Evolutionary conservation across 2,329 filamentous ascomycete genomes (phyloP).

Genomic region (Arthrobotrys sinensis): DNA sequence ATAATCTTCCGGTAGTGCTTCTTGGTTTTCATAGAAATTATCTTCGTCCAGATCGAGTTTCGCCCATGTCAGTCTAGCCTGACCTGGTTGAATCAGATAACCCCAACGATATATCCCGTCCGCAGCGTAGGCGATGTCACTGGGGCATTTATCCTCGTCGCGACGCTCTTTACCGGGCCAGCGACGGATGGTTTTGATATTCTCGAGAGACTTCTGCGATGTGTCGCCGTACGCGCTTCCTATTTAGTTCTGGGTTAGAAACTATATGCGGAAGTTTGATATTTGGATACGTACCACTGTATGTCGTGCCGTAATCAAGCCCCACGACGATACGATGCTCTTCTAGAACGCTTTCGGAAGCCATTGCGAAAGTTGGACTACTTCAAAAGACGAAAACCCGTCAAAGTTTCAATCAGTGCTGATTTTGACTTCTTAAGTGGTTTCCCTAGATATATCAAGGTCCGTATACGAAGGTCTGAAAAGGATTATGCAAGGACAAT

Average conservation of each 20-base stretch:
- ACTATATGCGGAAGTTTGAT: neutral
- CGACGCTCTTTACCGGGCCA: conserved; percentile 58
- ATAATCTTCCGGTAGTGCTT: conserved; percentile 43
- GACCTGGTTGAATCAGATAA: conserved; percentile 42
- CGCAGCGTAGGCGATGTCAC: conserved; percentile 54
- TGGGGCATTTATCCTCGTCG: conserved; percentile 57
- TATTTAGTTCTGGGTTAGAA: neutral
- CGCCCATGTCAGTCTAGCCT: conserved; percentile 45
- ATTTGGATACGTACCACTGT: conserved; percentile 43
- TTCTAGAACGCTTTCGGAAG: conserved; percentile 41
- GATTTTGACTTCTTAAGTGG: neutral
- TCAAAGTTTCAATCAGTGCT: neutral
- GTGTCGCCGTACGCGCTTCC: conserved; percentile 52
- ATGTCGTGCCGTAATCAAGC: conserved; percentile 57
- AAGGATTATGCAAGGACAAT: conserved; percentile 12
- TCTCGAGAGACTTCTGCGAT: conserved; percentile 57
- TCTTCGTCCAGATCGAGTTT: conserved; percentile 60
- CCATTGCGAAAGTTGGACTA: conserved; percentile 31
- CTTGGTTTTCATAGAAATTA: conserved; percentile 56
- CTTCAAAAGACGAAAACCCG: neutral
- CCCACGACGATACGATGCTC: conserved; percentile 60
- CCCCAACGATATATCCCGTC: conserved; percentile 52
- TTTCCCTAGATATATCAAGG: neutral
- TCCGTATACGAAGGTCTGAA: neutral
- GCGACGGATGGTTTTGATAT: conserved; percentile 52